Percentiles rank a stretch among this genome's conserved stretches.
Evolutionary conservation across 2,329 filamentous ascomycete species (phyloP).

Genomic region (Emmonsia crescens): DNA sequence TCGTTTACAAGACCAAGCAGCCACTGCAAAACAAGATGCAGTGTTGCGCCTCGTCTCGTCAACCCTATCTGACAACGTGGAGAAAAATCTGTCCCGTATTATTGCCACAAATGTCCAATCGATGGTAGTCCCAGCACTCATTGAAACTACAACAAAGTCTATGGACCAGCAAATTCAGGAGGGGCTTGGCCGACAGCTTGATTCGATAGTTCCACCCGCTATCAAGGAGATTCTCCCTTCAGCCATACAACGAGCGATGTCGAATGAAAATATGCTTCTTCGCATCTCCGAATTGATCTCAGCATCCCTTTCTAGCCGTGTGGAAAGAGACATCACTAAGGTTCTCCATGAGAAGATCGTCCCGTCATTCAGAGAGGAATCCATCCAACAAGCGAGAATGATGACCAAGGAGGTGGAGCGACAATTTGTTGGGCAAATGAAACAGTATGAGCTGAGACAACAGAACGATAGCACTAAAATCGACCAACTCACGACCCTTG

Average conservation of each 20-base stretch:
- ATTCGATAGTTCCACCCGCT: conserved; percentile 59
- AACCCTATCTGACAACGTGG: conserved; percentile 59
- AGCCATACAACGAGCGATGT: conserved; percentile 55
- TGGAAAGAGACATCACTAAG: conserved; percentile 58
- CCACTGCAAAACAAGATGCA: conserved; percentile 56
- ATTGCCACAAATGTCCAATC: conserved; percentile 65
- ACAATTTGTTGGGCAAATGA: conserved; percentile 42
- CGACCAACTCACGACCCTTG: conserved; percentile 46
- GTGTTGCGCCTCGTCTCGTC: conserved; percentile 57
- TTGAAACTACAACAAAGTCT: conserved; percentile 54
- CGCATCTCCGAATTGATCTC: conserved; percentile 62
- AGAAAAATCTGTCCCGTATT: conserved; percentile 65
- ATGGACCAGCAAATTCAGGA: conserved; percentile 62
- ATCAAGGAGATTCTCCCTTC: conserved; percentile 59
- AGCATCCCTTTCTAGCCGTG: conserved; percentile 52
- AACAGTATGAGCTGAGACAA: conserved; percentile 41
- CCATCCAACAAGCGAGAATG: conserved; percentile 56
- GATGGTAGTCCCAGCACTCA: conserved; percentile 63
- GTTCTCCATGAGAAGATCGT: conserved; percentile 53
- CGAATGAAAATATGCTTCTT: conserved; percentile 62
- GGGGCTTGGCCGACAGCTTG: conserved; percentile 55
- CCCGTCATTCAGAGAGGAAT: conserved; percentile 54
- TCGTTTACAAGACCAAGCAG: conserved; percentile 51
- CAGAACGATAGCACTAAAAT: conserved; percentile 48
- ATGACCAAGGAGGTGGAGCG: conserved; percentile 59